Conservation (phyloP, 1,284 basidiomycete species). For the Leccinum solheimii region DNA sequence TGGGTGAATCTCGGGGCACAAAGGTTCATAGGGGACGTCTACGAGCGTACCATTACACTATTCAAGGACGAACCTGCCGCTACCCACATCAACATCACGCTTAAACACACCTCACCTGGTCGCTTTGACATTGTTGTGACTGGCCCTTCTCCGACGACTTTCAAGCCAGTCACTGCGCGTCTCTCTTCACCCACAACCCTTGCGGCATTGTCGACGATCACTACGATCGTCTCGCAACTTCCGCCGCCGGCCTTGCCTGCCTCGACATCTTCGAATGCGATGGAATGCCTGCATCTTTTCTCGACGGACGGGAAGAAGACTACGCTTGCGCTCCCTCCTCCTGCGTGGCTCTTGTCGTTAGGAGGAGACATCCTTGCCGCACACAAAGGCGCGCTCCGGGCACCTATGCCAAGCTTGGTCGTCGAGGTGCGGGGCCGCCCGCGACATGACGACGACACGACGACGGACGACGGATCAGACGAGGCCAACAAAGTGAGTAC, state of each 20-base stretch:
- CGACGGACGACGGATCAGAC: no score
- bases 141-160: slow-evolving; percentile 39
- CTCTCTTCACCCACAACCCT: slow-evolving; percentile 55
- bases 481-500: no score
- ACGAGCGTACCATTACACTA: slow-evolving; percentile 59
- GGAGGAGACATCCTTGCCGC: slow-evolving; percentile 54
- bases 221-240: slow-evolving; percentile 73
- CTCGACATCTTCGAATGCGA: slow-evolving; percentile 50
- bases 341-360: slow-evolving; percentile 65
- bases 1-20: slow-evolving; percentile 72
- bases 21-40: slow-evolving; percentile 74
- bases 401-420: slow-evolving; percentile 89
- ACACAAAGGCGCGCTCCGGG: slow-evolving; percentile 58
- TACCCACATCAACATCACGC: slow-evolving; percentile 45
- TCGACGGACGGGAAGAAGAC: slow-evolving; percentile 51
- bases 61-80: slow-evolving; percentile 49
- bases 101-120: slow-evolving; percentile 44
- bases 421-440: slow-evolving; percentile 70
- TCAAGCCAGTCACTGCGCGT: slow-evolving; percentile 53
- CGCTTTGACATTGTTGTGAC: slow-evolving; percentile 58
- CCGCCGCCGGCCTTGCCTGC: slow-evolving; percentile 52
- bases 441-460: no score
- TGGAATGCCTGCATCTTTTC: slow-evolving; percentile 75
- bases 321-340: slow-evolving; percentile 61
- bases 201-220: slow-evolving; percentile 45